phyloP scores from a whole-genome alignment of 2,329 filamentous ascomycete genomes.

The Talaromyces islandicus region DNA sequence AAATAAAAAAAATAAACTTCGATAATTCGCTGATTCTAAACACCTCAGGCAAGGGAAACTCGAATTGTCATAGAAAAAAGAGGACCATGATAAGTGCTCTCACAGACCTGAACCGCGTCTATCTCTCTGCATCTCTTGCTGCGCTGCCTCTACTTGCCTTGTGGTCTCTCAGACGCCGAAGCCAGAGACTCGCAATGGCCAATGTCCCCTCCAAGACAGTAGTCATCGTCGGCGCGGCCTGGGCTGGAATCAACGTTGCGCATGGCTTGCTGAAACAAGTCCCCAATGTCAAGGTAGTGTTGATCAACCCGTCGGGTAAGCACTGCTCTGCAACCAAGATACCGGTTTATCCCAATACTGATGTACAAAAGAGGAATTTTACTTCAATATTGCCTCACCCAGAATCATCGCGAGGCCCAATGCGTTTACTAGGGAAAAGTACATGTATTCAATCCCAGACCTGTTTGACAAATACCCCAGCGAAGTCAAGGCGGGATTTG shows the following conservation, averaged over 20 bases:
- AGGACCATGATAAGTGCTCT: neutral
- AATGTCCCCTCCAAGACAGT: constrained; percentile 12
- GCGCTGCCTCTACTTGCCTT: constrained; percentile 3
- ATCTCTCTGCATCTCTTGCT: neutral
- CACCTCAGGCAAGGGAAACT: neutral
- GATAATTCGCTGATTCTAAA: too few relatives aligned
- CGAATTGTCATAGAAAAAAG: neutral
- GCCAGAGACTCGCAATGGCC: constrained; percentile 2
- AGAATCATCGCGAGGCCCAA: constrained; percentile 41
- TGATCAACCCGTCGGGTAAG: constrained; percentile 42
- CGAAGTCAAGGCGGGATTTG: constrained; percentile 29
- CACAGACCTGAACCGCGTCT: neutral
- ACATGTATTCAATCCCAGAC: constrained; percentile 37
- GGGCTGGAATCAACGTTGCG: constrained; percentile 22
- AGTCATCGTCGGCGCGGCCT: constrained; percentile 28
- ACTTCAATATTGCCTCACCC: constrained; percentile 46
- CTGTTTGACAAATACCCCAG: constrained; percentile 42
- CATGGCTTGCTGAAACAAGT: constrained; percentile 26
- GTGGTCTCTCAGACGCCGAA: constrained; percentile 6
- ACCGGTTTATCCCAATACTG: neutral
- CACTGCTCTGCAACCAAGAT: neutral
- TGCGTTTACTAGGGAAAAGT: constrained; percentile 16
- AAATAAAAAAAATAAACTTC: too few relatives aligned
- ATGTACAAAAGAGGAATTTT: constrained; percentile 38
- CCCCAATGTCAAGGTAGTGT: constrained; percentile 39